Base-by-base conservation (phyloP, 768 basidiomycete species). In the Leccinellum albellum region DNA sequence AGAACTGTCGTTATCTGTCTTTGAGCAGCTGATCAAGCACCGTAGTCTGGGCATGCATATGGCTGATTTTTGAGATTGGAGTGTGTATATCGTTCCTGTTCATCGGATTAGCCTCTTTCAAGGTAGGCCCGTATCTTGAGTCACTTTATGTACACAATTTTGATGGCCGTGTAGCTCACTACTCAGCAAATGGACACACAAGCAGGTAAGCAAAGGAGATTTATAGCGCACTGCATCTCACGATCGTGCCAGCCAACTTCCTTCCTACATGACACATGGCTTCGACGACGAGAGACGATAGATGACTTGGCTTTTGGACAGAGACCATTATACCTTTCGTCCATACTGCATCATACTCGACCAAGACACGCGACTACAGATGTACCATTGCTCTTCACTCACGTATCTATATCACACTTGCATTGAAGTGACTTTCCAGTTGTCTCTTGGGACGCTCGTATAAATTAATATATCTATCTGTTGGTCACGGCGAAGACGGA, bases 31-130 rank as follows among this genome's bases (percentile, higher is more conserved):
- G 53, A 48, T 46, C 17, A 55, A 63, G 23, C 32, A 24, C 33
- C 32, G 23, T 64, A 92, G 91, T 87, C 46, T 96, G 94, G 94
- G 92, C 90, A 6, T 75, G 84, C 8, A 74, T 91, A 50, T 96
- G 93, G 94, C 84, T 94, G 53, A 54, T 88, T 5, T 94, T 94
- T 72, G 85, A 91, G 64, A 64, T 89, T 28, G 82, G 80, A 1
- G 84, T 86, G 10, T 79, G 95, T 48, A 84, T 85, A 50, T 87
- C 85, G 12, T 94, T 94, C 66, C 78, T 88, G 4, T 78, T 96
- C 54, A 74, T 94, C 9, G 94, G 94, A 15, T 85, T 96, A 37
- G 82, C 78, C 56, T 84, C 85, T 4, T 98, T 96, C 83, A 91
- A 91, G 78, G 87, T 86, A 64, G 55, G 73, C 31, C n/a, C 3